Evolutionary conservation across 2,329 filamentous ascomycete species (phyloP).

Genomic region (Verticillium zaregamsianum): DNA sequence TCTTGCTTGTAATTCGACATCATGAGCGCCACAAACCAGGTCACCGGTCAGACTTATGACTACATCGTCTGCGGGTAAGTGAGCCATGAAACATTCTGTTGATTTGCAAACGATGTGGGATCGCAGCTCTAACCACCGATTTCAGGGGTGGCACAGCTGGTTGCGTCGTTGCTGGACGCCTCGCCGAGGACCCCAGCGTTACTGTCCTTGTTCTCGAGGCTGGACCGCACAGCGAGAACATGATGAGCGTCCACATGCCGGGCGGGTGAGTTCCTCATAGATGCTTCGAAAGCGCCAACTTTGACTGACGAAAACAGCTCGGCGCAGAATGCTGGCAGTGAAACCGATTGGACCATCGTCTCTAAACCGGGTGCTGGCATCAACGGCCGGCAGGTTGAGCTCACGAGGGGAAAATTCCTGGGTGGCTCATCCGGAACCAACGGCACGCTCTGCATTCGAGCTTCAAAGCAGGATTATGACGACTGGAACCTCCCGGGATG

Average conservation of each 20-base stretch:
- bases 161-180: conserved; percentile 29
- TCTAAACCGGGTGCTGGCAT: conserved; percentile 33
- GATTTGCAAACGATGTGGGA: not conserved
- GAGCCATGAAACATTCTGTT: too few species aligned
- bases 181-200: conserved; percentile 30
- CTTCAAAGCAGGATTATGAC: conserved; percentile 44
- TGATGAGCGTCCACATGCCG: conserved; percentile 47
- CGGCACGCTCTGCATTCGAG: conserved; percentile 44
- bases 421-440: conserved; percentile 46
- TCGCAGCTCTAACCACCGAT: too few species aligned
- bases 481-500: conserved; percentile 53
- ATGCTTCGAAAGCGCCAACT: too few species aligned
- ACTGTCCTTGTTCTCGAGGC: conserved; percentile 31
- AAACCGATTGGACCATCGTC: conserved; percentile 48
- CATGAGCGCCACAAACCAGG: too few species aligned
- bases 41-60: too few species aligned
- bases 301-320: conserved; percentile 7
- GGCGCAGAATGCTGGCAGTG: conserved; percentile 40
- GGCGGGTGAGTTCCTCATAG: conserved; percentile 33
- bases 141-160: conserved; percentile 29
- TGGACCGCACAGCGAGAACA: conserved; percentile 33
- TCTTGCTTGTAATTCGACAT: too few species aligned
- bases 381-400: conserved; percentile 38
- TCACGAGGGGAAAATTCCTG: conserved; percentile 44
- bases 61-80: too few species aligned